Evolutionary conservation across 768 basidiomycete species (phyloP), one percentile per base, ranked within the genome.

Genomic region (Chalciporus piperatus): DNA sequence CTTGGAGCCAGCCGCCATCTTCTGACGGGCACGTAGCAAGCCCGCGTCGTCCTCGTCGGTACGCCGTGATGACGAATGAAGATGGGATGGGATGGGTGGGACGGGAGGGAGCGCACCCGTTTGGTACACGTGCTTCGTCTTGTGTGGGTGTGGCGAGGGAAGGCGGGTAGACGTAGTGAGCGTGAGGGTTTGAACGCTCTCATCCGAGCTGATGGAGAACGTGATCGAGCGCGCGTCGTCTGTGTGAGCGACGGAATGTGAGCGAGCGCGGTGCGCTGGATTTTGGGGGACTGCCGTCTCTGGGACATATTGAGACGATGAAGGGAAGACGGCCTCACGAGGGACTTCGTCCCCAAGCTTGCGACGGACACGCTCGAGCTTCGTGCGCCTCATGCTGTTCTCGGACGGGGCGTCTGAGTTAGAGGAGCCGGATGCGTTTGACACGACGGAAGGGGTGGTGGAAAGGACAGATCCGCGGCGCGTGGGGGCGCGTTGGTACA

Each of bases 261-360:
- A 23, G 25, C 47, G 48, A 20, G 44, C 32, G 33, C 35, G 45
- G 25, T 46, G 35, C 2, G 46, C 4, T 25, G 47, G 7, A 22
- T 35, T 43, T 5, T 25, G 47, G 25, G 62, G 52, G 38, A 51
- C 33, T 10, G 60, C 40, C 0, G 50, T 45, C 3, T 14, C 35
- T 3, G 35, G 40, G 41, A 45, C 45, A 12, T 32, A 22, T 12
- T 28, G 46, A 9, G 54, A 41, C 2, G 52, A 37, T 23, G 59
- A 13, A 28, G 82, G 76, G 66, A 86, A 87, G 45, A 88, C 80
- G 27, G 85, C 74, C 33, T 79, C 73, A 2, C 76, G 56, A 7
- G 86, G 87, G 19, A 87, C 80, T 23, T 76, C 80, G 17, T 84
- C 74, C 0, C 87, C 87, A 3, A 89, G 74, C 57, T 70, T 82